Evolutionary conservation across 1,284 basidiomycete species (phyloP).

Genomic region (Naganishia liquefaciens): DNA sequence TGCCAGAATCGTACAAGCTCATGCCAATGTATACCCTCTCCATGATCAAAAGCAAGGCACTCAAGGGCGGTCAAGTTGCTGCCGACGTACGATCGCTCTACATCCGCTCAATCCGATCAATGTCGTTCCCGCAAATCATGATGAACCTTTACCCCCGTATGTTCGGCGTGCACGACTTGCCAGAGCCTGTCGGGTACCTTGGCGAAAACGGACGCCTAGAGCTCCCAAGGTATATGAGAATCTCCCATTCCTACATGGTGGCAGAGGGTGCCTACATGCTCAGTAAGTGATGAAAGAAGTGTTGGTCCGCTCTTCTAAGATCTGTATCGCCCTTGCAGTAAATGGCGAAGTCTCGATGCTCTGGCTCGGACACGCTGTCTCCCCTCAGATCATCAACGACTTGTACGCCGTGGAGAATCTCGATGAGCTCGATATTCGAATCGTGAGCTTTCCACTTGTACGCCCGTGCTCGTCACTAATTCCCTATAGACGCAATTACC

Average conservation of each 20-base stretch:
- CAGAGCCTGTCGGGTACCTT: conserved; percentile 67
- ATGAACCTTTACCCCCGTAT: conserved; percentile 86
- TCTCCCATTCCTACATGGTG: conserved; percentile 85
- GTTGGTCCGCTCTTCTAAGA: background rate
- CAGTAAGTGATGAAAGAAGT: background rate
- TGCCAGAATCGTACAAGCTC: conserved; percentile 90
- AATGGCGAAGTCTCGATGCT: conserved; percentile 88
- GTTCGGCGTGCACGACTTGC: conserved; percentile 83
- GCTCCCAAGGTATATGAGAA: conserved; percentile 78
- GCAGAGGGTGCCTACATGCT: conserved; percentile 81
- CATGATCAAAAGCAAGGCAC: conserved; percentile 84
- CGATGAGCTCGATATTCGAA: conserved; percentile 68
- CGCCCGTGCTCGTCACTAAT: background rate
- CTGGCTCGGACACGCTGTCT: conserved; percentile 84
- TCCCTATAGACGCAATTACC: conserved; percentile 68
- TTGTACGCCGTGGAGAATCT: conserved; percentile 83
- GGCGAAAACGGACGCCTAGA: conserved; percentile 62
- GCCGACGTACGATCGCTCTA: conserved; percentile 90
- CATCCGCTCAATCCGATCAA: conserved; percentile 72
- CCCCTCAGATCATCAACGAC: conserved; percentile 78
- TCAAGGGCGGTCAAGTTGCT: conserved; percentile 90
- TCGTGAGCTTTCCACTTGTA: conserved; percentile 59
- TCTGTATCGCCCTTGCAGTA: conserved; percentile 46
- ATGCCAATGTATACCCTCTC: conserved; percentile 82
- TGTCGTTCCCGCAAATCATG: conserved; percentile 70